Base-by-base conservation (phyloP, 768 basidiomycete species). In the Calocybe indica region DNA sequence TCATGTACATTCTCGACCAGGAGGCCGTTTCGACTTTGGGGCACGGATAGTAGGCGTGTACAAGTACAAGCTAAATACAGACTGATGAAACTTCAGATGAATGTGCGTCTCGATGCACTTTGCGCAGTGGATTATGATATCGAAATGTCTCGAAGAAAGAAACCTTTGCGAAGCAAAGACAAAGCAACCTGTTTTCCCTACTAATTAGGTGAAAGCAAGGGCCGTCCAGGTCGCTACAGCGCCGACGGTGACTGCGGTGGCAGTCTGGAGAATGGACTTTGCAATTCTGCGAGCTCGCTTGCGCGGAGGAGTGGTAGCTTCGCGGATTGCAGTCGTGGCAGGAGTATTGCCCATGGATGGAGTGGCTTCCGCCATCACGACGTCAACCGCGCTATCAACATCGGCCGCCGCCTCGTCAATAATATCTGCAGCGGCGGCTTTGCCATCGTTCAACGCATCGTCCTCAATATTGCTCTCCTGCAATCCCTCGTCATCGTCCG, bases 221-320 rank as follows among this genome's bases (percentile, higher is more conserved):
- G 83, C 83, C 12, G 81, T 78, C 86, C 86, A 88, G 2, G 85
- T 75, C 3, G 79, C 81, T 9, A 82, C 79, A 10, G 84, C 86
- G 22, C 86, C 86, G 36, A 88, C 62, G 1, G 77, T 75, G 31
- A 82, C 74, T 12, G 78, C 80, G 3, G 81, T 76, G 6, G 80
- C 77, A 5, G 85, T 86, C 40, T 79, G 79, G 35, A 69, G 73
- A 33, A 80, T 64, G 5, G 70, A 66, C 31, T 64, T 58, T 13
- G 65, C 73, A 15, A 77, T 59, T 39, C 65, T 71, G 52, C 73
- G 66, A 1, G 68, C 65, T 9, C 83, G 75, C 56, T 82, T 83
- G 34, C 56, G 60, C 5, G 67, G 62, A 37, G 62, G 55, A 51
- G 66, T 61, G 28, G 51, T 53, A 58, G 53, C 40, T 43, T 47